Evolutionary conservation across 257 asterid species (phyloP).

Genomic region (Coffea eugenioides): DNA sequence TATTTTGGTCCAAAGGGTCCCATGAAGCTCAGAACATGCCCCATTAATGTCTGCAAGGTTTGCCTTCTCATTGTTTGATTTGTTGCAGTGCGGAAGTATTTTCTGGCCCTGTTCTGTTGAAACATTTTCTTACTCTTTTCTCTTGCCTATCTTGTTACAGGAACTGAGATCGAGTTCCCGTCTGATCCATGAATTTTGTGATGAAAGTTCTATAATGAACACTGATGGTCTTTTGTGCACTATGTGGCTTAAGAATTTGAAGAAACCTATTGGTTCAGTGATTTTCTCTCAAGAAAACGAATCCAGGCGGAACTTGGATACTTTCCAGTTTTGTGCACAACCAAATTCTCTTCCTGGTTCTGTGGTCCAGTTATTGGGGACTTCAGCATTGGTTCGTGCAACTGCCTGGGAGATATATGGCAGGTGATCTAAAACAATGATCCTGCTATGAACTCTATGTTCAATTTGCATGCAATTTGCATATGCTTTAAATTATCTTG

Average conservation of each 20-base stretch:
- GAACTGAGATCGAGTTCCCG: slow-evolving; percentile 76
- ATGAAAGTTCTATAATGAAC: slow-evolving; percentile 62
- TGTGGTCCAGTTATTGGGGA: slow-evolving; percentile 78
- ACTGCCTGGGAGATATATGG: slow-evolving; percentile 97
- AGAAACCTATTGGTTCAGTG: slow-evolving; percentile 56
- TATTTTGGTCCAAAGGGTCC: slow-evolving; percentile 95
- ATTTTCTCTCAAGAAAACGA: slow-evolving; percentile 65
- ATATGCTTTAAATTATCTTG: not conserved
- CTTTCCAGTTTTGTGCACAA: slow-evolving; percentile 64
- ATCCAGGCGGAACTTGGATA: slow-evolving; percentile 29
- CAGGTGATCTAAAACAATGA: slow-evolving; percentile 50
- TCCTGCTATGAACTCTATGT: not conserved
- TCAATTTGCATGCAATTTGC: not conserved
- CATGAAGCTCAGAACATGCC: slow-evolving; percentile 70
- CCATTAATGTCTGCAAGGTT: slow-evolving; percentile 88
- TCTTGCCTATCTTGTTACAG: slow-evolving; percentile 40
- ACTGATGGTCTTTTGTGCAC: slow-evolving; percentile 83
- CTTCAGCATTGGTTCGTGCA: slow-evolving; percentile 86
- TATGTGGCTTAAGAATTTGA: slow-evolving; percentile 69
- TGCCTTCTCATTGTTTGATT: slow-evolving; percentile 14
- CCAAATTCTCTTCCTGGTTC: slow-evolving; percentile 82
- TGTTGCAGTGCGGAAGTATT: slow-evolving; percentile 9
- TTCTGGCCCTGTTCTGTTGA: slow-evolving; percentile 12
- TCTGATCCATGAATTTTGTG: slow-evolving; percentile 70
- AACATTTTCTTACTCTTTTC: slow-evolving; percentile 10